Conservation (phyloP, 495 filamentous ascomycete species). For the Hapsidospora chrysogenum region DNA sequence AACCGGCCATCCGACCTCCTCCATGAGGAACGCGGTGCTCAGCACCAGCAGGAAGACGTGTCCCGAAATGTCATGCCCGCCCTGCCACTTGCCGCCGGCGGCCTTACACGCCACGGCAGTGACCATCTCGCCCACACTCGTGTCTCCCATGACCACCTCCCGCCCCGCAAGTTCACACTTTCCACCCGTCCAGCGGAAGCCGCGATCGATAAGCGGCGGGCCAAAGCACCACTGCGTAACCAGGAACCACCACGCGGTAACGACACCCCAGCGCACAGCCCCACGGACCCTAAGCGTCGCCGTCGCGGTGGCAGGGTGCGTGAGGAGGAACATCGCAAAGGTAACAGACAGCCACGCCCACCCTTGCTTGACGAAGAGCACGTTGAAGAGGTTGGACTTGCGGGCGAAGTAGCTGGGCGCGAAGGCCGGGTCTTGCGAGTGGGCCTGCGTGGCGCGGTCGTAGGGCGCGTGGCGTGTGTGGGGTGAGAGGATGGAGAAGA, state of each 20-base stretch:
- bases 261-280: conserved; percentile 45
- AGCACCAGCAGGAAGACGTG: conserved; percentile 89
- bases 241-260: conserved; percentile 57
- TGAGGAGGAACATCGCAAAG: conserved; percentile 40
- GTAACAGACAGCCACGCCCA: conserved; percentile 78
- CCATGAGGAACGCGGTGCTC: conserved; percentile 57
- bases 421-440: conserved; percentile 28
- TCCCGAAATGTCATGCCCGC: conserved; percentile 85
- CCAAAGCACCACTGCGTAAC: conserved; percentile 97
- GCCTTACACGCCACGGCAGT: conserved; percentile 71
- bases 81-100: conserved; percentile 66
- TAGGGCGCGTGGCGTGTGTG: conserved; percentile 42
- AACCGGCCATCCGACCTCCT: conserved; percentile 57
- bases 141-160: conserved; percentile 8
- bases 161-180: conserved; percentile 40
- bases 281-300: conserved; percentile 30
- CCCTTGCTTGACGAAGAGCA: conserved; percentile 82
- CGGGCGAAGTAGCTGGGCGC: conserved; percentile 82
- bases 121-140: conserved; percentile 31
- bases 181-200: conserved; percentile 69
- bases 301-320: conserved; percentile 32
- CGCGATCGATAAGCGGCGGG: conserved; percentile 70
- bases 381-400: conserved; percentile 82
- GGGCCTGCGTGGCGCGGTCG: conserved; percentile 34
- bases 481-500: conserved; percentile 66